A percentile compares a stretch with the other conserved stretches of the same genome.
These are phyloP conservation scores for Parafenestella ontariensis DNA, from an alignment of 2,329 filamentous ascomycete species.

Conservation along the genomic window DNA sequence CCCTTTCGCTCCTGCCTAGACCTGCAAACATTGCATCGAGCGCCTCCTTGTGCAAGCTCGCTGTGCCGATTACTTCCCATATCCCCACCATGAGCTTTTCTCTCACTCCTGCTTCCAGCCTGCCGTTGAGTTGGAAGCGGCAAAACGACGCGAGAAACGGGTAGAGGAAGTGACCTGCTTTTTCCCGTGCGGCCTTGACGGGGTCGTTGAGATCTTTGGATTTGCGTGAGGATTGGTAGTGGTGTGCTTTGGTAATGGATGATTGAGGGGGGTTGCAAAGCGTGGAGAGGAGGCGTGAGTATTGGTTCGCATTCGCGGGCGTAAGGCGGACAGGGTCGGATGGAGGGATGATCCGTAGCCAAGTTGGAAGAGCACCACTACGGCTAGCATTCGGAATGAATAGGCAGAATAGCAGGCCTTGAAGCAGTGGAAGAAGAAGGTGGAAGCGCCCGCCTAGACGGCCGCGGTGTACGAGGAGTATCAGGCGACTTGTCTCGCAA, in stretches of 20 bases:
- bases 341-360: slow-evolving; percentile 32
- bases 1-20: slow-evolving; percentile 39
- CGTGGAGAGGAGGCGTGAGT: slow-evolving; percentile 64
- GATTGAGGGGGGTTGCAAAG: slow-evolving; percentile 68
- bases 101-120: slow-evolving; percentile 60
- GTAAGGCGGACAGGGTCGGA: slow-evolving; percentile 35
- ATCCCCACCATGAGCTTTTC: slow-evolving; percentile 65
- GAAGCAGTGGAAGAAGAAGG: slow-evolving; percentile 62
- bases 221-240: slow-evolving; percentile 32
- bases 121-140: slow-evolving; percentile 57
- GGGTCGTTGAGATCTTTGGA: slow-evolving; percentile 62
- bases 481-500: slow-evolving; percentile 59
- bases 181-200: slow-evolving; percentile 64
- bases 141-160: slow-evolving; percentile 66
- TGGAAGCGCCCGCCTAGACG: slow-evolving; percentile 68
- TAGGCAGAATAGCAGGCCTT: slow-evolving; percentile 62
- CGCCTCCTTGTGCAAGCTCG: slow-evolving; percentile 37
- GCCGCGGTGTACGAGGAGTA: slow-evolving; percentile 64
- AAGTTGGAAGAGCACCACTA: slow-evolving; percentile 35
- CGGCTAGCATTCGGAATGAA: slow-evolving; percentile 56
- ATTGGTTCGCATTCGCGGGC: slow-evolving; percentile 56
- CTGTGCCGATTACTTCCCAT: slow-evolving; percentile 48
- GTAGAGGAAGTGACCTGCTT: slow-evolving; percentile 64
- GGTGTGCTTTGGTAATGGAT: slow-evolving; percentile 55
- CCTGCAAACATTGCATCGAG: slow-evolving; percentile 49